phyloP scores from a whole-genome alignment of 441 rosid genomes.

The Adansonia madagascariensis region DNA sequence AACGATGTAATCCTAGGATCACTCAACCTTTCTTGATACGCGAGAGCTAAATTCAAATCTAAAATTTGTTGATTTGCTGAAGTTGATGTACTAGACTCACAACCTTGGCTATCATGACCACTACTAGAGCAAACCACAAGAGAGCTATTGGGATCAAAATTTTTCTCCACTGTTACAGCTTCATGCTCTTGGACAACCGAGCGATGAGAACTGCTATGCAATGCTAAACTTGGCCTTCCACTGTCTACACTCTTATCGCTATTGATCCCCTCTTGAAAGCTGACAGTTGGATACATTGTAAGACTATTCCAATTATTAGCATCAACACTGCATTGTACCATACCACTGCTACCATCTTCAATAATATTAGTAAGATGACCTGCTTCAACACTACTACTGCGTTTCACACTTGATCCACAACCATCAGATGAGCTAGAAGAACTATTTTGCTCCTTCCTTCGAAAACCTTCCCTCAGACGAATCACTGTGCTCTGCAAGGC shows the following conservation, averaged over 20 bases:
- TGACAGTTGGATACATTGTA: slow-evolving; percentile 59
- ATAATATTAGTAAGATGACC: slow-evolving; percentile 67
- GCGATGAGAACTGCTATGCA: slow-evolving; percentile 90
- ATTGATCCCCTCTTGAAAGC: slow-evolving; percentile 82
- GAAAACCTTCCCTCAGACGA: slow-evolving; percentile 97
- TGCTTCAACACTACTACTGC: slow-evolving; percentile 90
- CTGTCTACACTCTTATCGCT: slow-evolving; percentile 98
- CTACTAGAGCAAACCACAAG: slow-evolving; percentile 78
- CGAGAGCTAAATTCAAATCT: slow-evolving; percentile 88
- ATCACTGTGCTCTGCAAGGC: slow-evolving; percentile 96
- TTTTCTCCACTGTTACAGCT: slow-evolving; percentile 72
- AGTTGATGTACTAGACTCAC: slow-evolving; percentile 87
- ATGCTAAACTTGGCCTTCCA: slow-evolving; percentile 92
- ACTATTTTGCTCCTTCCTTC: slow-evolving; percentile 87
- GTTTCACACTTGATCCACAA: slow-evolving; percentile 96
- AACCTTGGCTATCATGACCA: slow-evolving; percentile 96
- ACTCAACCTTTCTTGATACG: slow-evolving; percentile 88
- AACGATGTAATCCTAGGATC: slow-evolving; percentile 90
- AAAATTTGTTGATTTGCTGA: slow-evolving; percentile 87
- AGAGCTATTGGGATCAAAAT: slow-evolving; percentile 66
- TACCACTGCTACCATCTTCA: slow-evolving; percentile 61
- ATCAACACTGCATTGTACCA: slow-evolving; percentile 57
- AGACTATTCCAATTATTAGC: slow-evolving; percentile 60
- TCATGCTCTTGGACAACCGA: slow-evolving; percentile 91
- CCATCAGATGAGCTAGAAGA: slow-evolving; percentile 99